Conservation (phyloP, 2,329 filamentous ascomycete species). For the Colletotrichum cereale region DNA sequence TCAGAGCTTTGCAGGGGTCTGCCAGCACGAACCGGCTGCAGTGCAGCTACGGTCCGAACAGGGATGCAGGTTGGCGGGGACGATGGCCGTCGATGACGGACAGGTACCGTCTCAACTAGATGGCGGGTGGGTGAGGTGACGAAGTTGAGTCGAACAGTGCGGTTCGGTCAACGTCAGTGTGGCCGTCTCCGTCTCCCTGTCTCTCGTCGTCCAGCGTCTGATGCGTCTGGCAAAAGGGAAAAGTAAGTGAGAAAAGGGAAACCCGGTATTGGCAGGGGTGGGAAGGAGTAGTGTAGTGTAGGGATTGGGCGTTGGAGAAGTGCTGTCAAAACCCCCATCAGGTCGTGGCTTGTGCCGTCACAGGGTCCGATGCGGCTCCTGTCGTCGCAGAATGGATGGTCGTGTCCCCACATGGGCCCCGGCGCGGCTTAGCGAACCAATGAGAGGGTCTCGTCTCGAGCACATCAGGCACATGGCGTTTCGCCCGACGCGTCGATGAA, state of each 20-base stretch:
- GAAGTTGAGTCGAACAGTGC: slow-evolving; percentile 36
- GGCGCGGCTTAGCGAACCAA: slow-evolving; percentile 42
- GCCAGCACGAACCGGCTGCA: neutral
- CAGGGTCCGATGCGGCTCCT: slow-evolving; percentile 49
- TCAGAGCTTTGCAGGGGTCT: slow-evolving; percentile 13
- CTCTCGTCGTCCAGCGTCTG: neutral
- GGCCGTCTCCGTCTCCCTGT: neutral
- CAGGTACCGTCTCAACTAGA: slow-evolving; percentile 26
- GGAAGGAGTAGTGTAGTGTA: neutral
- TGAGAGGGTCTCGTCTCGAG: slow-evolving; percentile 39
- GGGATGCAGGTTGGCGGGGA: slow-evolving; percentile 14
- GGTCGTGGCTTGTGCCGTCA: slow-evolving; percentile 18
- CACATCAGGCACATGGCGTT: slow-evolving; percentile 53
- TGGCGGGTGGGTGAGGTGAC: slow-evolving; percentile 22
- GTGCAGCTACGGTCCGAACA: neutral
- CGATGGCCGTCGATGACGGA: slow-evolving; percentile 27
- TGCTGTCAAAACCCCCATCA: slow-evolving; percentile 6
- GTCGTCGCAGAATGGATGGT: slow-evolving; percentile 50
- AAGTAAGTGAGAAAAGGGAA: neutral
- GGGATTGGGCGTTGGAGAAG: slow-evolving; percentile 4
- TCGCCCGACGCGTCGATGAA: slow-evolving; percentile 55
- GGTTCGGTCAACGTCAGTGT: slow-evolving; percentile 19
- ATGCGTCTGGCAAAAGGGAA: neutral
- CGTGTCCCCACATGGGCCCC: slow-evolving; percentile 41
- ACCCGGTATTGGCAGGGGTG: neutral